Conservation (phyloP, 2,329 filamentous ascomycete species). For the Mycosphaerella arachidis region DNA sequence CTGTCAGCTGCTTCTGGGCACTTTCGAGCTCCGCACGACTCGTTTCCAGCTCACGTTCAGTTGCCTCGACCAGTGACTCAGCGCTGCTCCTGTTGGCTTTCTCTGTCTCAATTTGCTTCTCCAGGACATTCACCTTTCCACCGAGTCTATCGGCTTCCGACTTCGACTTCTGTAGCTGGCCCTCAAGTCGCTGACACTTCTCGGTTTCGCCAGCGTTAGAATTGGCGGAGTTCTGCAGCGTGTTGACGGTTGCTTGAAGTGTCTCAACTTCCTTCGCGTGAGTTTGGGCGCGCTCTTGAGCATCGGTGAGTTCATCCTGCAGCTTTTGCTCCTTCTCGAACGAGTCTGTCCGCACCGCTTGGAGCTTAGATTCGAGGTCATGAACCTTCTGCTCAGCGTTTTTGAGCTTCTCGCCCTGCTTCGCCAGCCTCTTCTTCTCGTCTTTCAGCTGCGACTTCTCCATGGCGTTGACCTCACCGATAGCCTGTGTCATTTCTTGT, state of each 20-base stretch:
- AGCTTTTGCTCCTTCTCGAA: not conserved
- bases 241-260: not conserved
- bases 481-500: not conserved
- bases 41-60: not conserved
- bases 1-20: not conserved
- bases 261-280: not conserved
- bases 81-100: not conserved
- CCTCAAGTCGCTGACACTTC: not conserved
- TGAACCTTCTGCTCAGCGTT: not conserved
- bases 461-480: not conserved
- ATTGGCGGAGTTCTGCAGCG: not conserved
- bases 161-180: not conserved
- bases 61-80: not conserved
- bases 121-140: not conserved
- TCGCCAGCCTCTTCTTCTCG: not conserved
- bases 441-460: not conserved
- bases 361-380: not conserved
- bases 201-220: not conserved
- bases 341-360: not conserved
- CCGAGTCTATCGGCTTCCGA: not conserved
- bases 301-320: not conserved
- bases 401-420: not conserved
- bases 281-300: not conserved
- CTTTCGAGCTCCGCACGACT: not conserved
- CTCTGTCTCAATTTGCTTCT: conserved; percentile 3